Percentiles rank a stretch among this genome's conserved stretches.
Evolutionary conservation across 345 rosid species (phyloP).

Genomic region (Orychophragmus violaceus): DNA sequence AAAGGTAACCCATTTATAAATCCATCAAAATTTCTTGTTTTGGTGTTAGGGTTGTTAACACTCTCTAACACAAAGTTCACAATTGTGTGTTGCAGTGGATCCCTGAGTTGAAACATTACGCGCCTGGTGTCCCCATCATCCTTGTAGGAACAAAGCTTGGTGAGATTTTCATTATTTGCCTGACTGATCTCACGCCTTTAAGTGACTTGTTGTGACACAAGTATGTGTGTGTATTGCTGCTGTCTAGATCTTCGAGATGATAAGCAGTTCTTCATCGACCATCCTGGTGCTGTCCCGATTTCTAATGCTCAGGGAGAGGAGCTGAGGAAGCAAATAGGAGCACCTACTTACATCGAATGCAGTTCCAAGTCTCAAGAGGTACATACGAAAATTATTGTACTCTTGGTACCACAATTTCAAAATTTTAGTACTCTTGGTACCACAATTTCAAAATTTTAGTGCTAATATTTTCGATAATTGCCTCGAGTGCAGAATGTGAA

Average conservation of each 20-base stretch:
- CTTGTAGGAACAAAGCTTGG: conserved; percentile 98
- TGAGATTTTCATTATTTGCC: conserved; percentile 22
- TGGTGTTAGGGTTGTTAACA: neutral
- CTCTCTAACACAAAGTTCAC: neutral
- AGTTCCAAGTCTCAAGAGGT: conserved; percentile 97
- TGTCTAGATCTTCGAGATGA: conserved; percentile 85
- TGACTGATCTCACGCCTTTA: neutral
- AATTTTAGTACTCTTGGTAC: too few species aligned
- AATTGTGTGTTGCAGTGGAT: conserved; percentile 69
- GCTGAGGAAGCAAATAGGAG: conserved; percentile 67
- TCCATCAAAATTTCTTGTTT: neutral
- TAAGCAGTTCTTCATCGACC: conserved; percentile 77
- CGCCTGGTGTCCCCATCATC: conserved; percentile 85
- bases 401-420: too few species aligned
- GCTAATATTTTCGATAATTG: too few species aligned
- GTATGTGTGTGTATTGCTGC: conserved; percentile 1
- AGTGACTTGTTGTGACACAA: neutral
- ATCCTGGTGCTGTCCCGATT: conserved; percentile 93
- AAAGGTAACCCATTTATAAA: conserved; percentile 53
- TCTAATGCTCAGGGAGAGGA: conserved; percentile 88
- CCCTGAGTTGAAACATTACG: conserved; percentile 93
- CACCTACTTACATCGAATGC: conserved; percentile 87
- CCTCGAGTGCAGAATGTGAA: conserved; percentile 85
- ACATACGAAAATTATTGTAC: too few species aligned
- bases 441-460: too few species aligned